phyloP scores from a whole-genome alignment of 306 rosid species.

The Inga laurina region DNA sequence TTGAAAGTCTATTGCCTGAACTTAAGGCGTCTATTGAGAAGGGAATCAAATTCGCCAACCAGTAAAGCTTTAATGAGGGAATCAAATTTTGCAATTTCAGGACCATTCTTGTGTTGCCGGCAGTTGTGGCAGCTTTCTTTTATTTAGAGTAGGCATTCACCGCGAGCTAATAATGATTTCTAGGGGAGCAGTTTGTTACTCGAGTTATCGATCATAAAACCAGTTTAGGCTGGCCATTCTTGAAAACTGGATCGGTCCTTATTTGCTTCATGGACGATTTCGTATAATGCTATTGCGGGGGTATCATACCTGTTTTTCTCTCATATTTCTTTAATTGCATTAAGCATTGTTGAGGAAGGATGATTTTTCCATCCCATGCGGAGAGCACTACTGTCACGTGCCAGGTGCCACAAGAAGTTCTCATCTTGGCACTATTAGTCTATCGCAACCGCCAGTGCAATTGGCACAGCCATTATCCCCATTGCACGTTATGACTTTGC shows the following conservation, averaged over 20 bases:
- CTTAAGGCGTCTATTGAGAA: constrained; percentile 85
- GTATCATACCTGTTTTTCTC: not conserved
- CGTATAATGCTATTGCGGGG: constrained; percentile 17
- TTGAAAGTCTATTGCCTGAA: constrained; percentile 78
- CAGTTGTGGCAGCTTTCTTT: constrained; percentile 37
- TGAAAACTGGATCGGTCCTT: constrained; percentile 26
- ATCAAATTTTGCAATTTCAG: constrained; percentile 58
- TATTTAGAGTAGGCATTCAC: constrained; percentile 35
- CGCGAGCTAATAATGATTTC: constrained; percentile 33
- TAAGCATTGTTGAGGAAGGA: not conserved
- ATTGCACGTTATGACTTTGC: not conserved
- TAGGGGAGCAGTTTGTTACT: constrained; percentile 33
- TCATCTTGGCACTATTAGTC: not conserved
- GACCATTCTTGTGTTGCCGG: constrained; percentile 38
- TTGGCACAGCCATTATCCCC: not conserved
- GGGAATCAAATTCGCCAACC: constrained; percentile 85
- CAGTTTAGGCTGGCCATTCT: constrained; percentile 31
- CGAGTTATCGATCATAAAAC: constrained; percentile 25
- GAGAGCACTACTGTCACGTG: not conserved
- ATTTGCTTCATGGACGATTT: not conserved
- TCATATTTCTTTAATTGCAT: not conserved
- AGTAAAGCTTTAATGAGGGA: constrained; percentile 36
- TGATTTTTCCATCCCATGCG: not conserved
- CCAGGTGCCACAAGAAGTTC: not conserved
- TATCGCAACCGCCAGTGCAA: not conserved